Base-by-base conservation (phyloP, 23 red algal species). In the Gracilaria vermiculophylla region DNA sequence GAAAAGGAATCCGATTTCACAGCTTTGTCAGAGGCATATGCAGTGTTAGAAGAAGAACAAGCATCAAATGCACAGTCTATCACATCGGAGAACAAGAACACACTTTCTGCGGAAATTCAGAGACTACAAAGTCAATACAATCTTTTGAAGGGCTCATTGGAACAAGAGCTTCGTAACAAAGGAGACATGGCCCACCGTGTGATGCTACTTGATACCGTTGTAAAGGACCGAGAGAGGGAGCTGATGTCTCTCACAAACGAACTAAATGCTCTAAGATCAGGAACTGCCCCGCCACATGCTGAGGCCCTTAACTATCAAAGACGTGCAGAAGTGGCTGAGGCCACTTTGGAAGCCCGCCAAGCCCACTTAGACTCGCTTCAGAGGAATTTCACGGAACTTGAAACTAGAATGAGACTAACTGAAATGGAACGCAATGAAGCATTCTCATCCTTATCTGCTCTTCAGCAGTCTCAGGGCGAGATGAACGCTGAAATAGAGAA, bases 21-120 rank as follows among this genome's bases (percentile, higher is more conserved):
- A n/a, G 77, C 86, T 36, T 29, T 92, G 23, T 56, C 80, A 15
- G 69, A 77, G n/a, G 94, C 94, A 24, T 85, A 77, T 75, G 69
- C 77, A 14, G 72, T 74, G n/a, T 53, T 92, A 49, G 94, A 91
- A 69, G 77, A 82, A 69, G 81, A 86, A 29, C 81, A 86, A 58
- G 10, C 49, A 24, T 54, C 42, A 13, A 74, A 35, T 86, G 53
- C 12, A 32, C 15, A 34, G 12, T 0, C 14, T 74, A 28, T 24
- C n/a, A 13, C 43, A 39, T 43, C 29, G 10, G 78, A 82, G 19
- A 55, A 48, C 33, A 44, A 67, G 12, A 64, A 44, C 8, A 20
- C 20, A 16, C 56, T 70, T 74, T 45, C 45, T 53, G 61, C 43
- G 11, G 62, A 86, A 25, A 45, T 86, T 24, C 60, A 67, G 14